Evolutionary conservation across 2,329 filamentous ascomycete species (phyloP).

Genomic region (Zymoseptoria crescenta): DNA sequence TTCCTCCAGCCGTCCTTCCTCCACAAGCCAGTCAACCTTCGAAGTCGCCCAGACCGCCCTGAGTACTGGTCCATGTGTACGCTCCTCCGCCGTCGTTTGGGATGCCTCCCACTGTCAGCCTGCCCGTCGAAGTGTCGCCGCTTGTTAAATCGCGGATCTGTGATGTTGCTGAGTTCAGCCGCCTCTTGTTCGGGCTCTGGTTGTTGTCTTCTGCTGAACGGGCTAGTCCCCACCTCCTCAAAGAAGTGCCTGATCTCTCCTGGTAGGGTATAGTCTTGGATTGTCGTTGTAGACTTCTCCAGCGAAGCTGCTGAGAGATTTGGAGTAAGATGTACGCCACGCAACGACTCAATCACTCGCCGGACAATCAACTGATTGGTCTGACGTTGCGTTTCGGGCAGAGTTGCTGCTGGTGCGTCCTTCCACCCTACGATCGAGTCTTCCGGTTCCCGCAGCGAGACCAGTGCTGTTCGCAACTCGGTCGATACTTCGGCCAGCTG

Average conservation of each 20-base stretch:
- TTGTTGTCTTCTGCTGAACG: background rate
- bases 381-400: background rate
- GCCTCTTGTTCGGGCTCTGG: background rate
- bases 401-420: background rate
- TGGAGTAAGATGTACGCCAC: background rate
- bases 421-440: background rate
- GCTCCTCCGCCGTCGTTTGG: background rate
- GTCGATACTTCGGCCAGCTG: background rate
- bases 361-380: background rate
- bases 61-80: background rate
- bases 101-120: background rate
- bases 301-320: background rate
- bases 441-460: background rate
- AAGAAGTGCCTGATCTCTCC: background rate
- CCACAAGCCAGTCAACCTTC: constrained; percentile 3
- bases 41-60: background rate
- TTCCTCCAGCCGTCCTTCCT: background rate
- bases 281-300: background rate
- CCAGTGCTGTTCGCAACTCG: background rate
- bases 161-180: background rate
- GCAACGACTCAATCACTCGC: background rate
- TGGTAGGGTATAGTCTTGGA: background rate
- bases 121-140: background rate
- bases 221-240: background rate
- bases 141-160: background rate